These are phyloP conservation scores for Pleomassaria siparia DNA, from an alignment of 2,329 filamentous ascomycete genomes.

Conservation along the genomic window DNA sequence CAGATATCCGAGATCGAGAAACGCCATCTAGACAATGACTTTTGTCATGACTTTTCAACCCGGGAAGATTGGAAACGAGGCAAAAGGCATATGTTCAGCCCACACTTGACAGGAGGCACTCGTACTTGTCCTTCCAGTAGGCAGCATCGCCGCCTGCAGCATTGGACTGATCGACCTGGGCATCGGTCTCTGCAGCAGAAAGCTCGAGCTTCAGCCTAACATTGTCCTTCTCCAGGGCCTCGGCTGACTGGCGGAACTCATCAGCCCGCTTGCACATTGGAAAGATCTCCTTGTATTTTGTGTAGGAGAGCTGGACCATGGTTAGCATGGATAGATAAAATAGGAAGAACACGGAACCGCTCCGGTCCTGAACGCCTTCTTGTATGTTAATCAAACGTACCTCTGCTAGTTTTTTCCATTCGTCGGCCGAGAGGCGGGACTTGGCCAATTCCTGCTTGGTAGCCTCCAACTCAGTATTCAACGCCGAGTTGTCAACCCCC, in stretches of 20 bases:
- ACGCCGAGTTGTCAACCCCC: neutral
- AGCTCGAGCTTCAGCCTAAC: slow-evolving; percentile 21
- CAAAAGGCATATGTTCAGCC: neutral
- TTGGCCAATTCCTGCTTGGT: neutral
- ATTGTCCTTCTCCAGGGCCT: slow-evolving; percentile 19
- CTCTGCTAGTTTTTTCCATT: slow-evolving; percentile 27
- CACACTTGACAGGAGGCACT: slow-evolving; percentile 1
- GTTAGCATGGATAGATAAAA: neutral
- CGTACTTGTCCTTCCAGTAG: slow-evolving; percentile 7
- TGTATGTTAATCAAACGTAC: slow-evolving; percentile 9
- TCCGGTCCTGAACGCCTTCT: no score
- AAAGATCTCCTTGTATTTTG: slow-evolving; percentile 27
- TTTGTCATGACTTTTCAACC: no score
- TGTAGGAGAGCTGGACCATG: slow-evolving; percentile 23
- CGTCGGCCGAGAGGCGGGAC: slow-evolving; percentile 2
- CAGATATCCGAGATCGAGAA: no score
- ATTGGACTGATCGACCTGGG: slow-evolving; percentile 10
- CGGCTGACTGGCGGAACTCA: slow-evolving; percentile 14
- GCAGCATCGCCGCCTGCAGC: slow-evolving; percentile 4
- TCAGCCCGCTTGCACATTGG: slow-evolving; percentile 24
- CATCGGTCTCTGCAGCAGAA: slow-evolving; percentile 8
- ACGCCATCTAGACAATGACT: no score
- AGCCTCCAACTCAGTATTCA: neutral
- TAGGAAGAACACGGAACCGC: neutral
- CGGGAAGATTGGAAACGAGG: no score